Conservation (phyloP, 805 yeast species). For the Zygotorulaspora danielsina region DNA sequence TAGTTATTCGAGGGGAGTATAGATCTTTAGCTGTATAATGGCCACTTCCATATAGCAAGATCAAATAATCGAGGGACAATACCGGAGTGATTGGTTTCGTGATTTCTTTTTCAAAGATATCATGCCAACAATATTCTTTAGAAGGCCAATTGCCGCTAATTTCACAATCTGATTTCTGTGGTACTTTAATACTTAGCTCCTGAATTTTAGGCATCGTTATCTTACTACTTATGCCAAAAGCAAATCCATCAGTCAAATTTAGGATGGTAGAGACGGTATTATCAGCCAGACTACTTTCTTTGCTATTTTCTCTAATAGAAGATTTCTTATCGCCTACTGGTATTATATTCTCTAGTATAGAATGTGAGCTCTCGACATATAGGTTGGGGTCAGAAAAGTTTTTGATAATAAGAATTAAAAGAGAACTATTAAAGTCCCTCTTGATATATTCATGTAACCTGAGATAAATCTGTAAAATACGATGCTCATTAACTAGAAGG, state of each 20-base stretch:
- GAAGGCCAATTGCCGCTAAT: constrained; percentile 29
- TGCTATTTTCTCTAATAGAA: constrained; percentile 14
- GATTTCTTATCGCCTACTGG: constrained; percentile 19
- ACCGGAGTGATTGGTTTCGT: constrained; percentile 40
- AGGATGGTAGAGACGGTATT: constrained; percentile 25
- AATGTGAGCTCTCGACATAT: constrained; percentile 21
- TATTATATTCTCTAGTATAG: constrained; percentile 14
- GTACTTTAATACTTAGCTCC: constrained; percentile 35
- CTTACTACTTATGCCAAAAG: constrained; percentile 54
- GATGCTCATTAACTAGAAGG: constrained; percentile 39
- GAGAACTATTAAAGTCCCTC: constrained; percentile 40
- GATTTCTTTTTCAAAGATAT: constrained; percentile 35
- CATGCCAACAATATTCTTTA: constrained; percentile 35
- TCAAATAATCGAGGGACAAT: constrained; percentile 41
- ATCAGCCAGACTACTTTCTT: constrained; percentile 15
- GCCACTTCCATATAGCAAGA: constrained; percentile 27
- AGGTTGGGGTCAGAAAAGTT: constrained; percentile 45
- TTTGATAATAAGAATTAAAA: constrained; percentile 39
- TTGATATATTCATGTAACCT: constrained; percentile 34
- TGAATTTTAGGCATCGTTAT: constrained; percentile 36
- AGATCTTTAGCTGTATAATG: constrained; percentile 15
- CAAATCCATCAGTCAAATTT: constrained; percentile 39
- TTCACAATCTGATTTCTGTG: constrained; percentile 16
- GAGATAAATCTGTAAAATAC: constrained; percentile 45
- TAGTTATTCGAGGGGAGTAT: constrained; percentile 42